Evolutionary conservation across 192 early-diverging fungal species (phyloP), one percentile per base, ranked within the genome.

Genomic region (Lunasporangiospora selenospora): DNA sequence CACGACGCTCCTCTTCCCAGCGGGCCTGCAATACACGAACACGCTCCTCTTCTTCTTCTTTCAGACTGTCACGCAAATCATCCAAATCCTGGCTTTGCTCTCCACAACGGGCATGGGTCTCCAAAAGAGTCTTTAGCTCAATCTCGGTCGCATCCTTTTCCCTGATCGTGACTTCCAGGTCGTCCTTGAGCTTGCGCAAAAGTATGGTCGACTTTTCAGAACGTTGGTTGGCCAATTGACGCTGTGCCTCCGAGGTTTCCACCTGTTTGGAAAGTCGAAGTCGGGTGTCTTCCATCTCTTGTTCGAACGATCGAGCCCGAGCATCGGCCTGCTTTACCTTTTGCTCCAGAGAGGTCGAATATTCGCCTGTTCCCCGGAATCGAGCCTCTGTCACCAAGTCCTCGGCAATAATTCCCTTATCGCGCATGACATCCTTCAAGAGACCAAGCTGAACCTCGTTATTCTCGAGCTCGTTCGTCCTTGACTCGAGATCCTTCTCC

Each of bases 401-500:
- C 29, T 79, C 65, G 3, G 77, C 76, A 32, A 78, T 49, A 23
- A 83, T 65, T 23, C 81, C 81, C 69, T 78, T 82, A 32, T 80
- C 75, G 6, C 65, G 58, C 66, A 81, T 76, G 10, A 79, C 75
- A 36, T 81, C 66, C 53, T 75, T 77, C 66, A 87, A 67, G 71
- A 87, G 76, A n/a, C 76, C 76, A 8, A 84, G 44, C 42, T 82
- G 77, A 2, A 87, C 78, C 49, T 84, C 77, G 46, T 76, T 65
- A 38, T 84, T 80, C 37, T 87, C 85, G 29, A 84, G 56, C 21
- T 77, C 71, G 27, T 73, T 56, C 21, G 73, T 51, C 53, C 71
- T 77, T 31, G 67, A 67, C 15, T 65, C 58, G 15, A 87, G 41
- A 6, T 62, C 40, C 16, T 53, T 43, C 69, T 85, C 81, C 16